Base-by-base conservation (phyloP, 2,329 filamentous ascomycete species). In the Sclerotinia spermophila region DNA sequence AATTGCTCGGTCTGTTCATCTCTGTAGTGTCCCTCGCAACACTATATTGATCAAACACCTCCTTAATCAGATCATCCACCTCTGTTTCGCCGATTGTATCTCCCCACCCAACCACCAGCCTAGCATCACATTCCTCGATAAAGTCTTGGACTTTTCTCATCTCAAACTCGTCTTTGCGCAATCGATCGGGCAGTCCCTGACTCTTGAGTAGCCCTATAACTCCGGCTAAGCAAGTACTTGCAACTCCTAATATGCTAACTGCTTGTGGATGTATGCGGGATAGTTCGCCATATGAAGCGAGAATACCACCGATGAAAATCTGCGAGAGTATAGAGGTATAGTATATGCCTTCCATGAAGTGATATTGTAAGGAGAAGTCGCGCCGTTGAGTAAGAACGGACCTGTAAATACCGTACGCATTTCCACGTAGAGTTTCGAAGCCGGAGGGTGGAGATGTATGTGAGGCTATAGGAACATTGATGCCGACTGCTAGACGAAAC, bases 151-250 rank as follows among this genome's bases (percentile, higher is more conserved):
- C 77, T 48, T 82, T 80, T 0, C 82, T 77, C 74, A 84, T 84
- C 58, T 82, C 82, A 24, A 83, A 79, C 51, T 82, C 81, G 70
- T 86, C 82, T 66, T 83, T 82, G 55, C 82, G 79, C 27, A 86
- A 72, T 24, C 82, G 77, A 73, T 84, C 82, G 0, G 84, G 84
- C 67, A 86, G 74, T 0, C 84, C 85, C 56, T 84, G 84, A 6
- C 84, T 83, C 75, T 85, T 86, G 61, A 86, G 76, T 11, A 86
- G 83, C 0, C 88, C 87, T 30, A 91, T 79, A 1, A 89, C 80
- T 24, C 89, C 89, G 1, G 89, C 89, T 8, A 90, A 82, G 5
- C 89, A 79, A 3, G 87, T 90, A 75, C 91, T 91, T 17, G 87
- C 77, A 1, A 87, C 87, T 4, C 89, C 89, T 1, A 91, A 80